Base-by-base conservation (phyloP, 1,139 yeast species). In the Magnusiomyces magnusii region DNA sequence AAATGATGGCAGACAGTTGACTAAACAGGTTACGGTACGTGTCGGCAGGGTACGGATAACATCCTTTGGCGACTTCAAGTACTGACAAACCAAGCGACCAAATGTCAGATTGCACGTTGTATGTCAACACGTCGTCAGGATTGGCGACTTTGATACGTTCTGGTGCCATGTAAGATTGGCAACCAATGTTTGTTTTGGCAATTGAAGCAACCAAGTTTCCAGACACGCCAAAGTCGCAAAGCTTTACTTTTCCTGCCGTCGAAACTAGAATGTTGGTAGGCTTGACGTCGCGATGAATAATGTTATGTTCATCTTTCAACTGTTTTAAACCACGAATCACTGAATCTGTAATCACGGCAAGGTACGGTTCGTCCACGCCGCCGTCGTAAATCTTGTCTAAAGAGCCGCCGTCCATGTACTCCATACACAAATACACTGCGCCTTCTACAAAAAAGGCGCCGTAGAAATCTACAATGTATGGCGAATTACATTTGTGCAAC, bases 151-250 rank as follows among this genome's bases (percentile, higher is more conserved):
- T 85, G 68, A 93, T 95, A 69, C 99, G 81, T 72, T 93, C 99
- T 0, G 99, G 99, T 0, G 99, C 98, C 99, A 95, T 95, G 74
- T 93, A 93, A 3, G 96, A 88, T 74, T 93, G 99, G 73, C 99
- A 95, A 5, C 99, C 99, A 67, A 93, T 92, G 69, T 93, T 93
- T 0, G 99, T 93, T 68, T 91, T 85, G 10, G 99, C 99, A 67
- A 93, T 80, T 0, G 97, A 90, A 0, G 98, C 97, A 44, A 93
- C 99, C 63, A 93, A 77, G 70, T 93, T 93, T 34, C 99, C 99
- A 60, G 91, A 83, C 25, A 93, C 99, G 53, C 99, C 99, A 73
- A 93, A 93, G 75, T 93, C 99, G 76, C 97, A 91, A 47, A 93
- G 76, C 71, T 93, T 95, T 42, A 95, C 90, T 65, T 87, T 86